Evolutionary conservation across 306 rosid species (phyloP).

Genomic region (Acacia confusa): DNA sequence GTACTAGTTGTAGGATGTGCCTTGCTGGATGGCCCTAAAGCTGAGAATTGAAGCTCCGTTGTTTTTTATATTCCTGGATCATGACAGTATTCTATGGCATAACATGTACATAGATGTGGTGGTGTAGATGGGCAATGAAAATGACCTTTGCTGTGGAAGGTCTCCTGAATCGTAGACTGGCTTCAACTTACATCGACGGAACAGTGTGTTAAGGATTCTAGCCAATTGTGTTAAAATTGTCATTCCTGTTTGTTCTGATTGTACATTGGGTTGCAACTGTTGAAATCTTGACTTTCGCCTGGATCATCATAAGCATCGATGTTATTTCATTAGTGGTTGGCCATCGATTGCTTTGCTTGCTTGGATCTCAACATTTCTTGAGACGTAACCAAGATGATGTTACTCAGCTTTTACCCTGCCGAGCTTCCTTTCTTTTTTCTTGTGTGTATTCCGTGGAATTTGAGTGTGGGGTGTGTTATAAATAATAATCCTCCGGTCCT

Average conservation of each 20-base stretch:
- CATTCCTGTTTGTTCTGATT: constrained; percentile 30
- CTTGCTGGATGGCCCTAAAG: constrained; percentile 8
- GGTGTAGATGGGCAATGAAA: constrained; percentile 32
- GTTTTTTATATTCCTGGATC: constrained; percentile 21
- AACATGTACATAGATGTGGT: constrained; percentile 42
- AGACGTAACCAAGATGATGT: not conserved
- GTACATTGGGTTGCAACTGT: not conserved
- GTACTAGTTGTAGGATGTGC: constrained; percentile 10
- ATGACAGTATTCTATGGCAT: not conserved
- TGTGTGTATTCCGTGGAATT: too few relatives aligned
- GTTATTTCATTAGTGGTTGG: not conserved
- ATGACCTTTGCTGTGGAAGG: constrained; percentile 15
- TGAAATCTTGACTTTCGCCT: not conserved
- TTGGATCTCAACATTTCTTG: not conserved
- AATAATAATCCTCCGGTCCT: too few relatives aligned
- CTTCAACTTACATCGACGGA: not conserved
- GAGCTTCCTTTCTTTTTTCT: too few relatives aligned
- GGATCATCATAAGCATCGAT: not conserved
- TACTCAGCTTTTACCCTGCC: too few relatives aligned
- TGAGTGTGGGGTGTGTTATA: too few relatives aligned
- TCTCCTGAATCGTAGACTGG: not conserved
- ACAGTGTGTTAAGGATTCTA: constrained; percentile 36
- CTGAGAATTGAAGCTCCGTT: constrained; percentile 25
- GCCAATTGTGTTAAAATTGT: constrained; percentile 38
- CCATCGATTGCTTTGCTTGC: not conserved